These are phyloP conservation scores for Diaporthe sp. DNA, from an alignment of 2,329 filamentous ascomycete genomes.

Conservation along the genomic window DNA sequence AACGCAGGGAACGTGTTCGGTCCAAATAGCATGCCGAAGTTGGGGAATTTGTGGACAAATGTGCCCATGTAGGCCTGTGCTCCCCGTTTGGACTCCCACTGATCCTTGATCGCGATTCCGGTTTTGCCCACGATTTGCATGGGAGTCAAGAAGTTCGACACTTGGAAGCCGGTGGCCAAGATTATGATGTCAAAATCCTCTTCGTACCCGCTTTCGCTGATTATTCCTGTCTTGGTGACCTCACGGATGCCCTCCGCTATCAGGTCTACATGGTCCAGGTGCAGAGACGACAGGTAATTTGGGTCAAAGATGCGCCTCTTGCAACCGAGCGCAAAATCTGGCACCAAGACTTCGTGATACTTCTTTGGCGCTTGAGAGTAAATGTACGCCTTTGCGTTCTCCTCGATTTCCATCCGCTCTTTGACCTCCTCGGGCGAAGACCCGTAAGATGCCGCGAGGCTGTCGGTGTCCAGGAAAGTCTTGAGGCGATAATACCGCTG, in stretches of 20 bases:
- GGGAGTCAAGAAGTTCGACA: conserved; percentile 46
- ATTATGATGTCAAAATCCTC: conserved; percentile 48
- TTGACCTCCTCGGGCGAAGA: background rate
- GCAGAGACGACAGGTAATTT: conserved; percentile 50
- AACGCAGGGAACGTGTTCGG: conserved; percentile 44
- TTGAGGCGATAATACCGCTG: conserved; percentile 41
- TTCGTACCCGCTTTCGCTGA: conserved; percentile 42
- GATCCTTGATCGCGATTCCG: conserved; percentile 45
- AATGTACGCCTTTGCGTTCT: conserved; percentile 47
- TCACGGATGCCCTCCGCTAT: conserved; percentile 46
- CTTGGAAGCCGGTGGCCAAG: conserved; percentile 48
- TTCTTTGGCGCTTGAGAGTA: conserved; percentile 45
- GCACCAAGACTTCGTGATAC: conserved; percentile 48
- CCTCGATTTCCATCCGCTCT: background rate
- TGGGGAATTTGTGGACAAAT: conserved; percentile 50
- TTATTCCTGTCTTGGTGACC: conserved; percentile 47
- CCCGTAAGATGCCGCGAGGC: conserved; percentile 1
- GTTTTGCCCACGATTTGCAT: conserved; percentile 47
- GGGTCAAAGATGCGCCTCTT: conserved; percentile 54
- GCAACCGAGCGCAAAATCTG: conserved; percentile 52
- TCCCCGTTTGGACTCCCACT: conserved; percentile 47
- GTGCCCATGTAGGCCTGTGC: conserved; percentile 51
- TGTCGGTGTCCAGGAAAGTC: conserved; percentile 43
- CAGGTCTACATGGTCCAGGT: conserved; percentile 50
- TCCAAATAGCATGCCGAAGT: conserved; percentile 50